Evolutionary conservation across 768 basidiomycete species (phyloP).

Genomic region (Infundibulicybe gibba): DNA sequence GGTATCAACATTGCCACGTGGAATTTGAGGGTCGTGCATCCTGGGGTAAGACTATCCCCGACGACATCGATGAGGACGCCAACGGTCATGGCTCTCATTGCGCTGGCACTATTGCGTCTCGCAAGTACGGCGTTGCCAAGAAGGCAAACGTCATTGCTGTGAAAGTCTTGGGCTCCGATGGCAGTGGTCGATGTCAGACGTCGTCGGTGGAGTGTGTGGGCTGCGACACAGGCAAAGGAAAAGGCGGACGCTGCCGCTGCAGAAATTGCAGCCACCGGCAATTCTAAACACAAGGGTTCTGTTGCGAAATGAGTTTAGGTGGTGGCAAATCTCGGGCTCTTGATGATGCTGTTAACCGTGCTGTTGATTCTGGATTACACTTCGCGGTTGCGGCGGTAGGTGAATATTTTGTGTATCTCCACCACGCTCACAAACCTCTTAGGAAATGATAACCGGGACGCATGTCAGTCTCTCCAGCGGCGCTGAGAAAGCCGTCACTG

Average conservation of each 20-base stretch:
- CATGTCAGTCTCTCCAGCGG: conserved; percentile 93
- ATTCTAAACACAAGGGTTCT: conserved; percentile 86
- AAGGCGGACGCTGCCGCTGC: conserved; percentile 60
- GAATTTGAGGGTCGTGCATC: conserved; percentile 87
- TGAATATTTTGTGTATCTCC: conserved; percentile 7
- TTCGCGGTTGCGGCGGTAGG: conserved; percentile 93
- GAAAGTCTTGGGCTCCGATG: conserved; percentile 93
- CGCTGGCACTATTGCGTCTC: conserved; percentile 93
- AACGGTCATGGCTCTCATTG: conserved; percentile 97
- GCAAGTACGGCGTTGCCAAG: conserved; percentile 95
- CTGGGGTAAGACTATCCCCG: conserved; percentile 95
- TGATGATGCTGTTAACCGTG: conserved; percentile 81
- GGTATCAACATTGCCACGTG: conserved; percentile 83
- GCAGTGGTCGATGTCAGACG: conserved; percentile 95
- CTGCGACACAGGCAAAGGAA: conserved; percentile 45
- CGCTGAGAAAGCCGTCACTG: conserved; percentile 87
- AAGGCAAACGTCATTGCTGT: conserved; percentile 84
- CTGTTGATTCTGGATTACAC: conserved; percentile 83
- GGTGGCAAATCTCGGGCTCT: conserved; percentile 88
- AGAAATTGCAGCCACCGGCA: conserved; percentile 70
- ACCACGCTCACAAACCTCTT: background rate
- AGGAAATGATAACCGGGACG: conserved; percentile 85
- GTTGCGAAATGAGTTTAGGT: conserved; percentile 98
- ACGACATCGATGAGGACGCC: conserved; percentile 84
- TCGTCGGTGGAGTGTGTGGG: conserved; percentile 83